These are phyloP conservation scores for Isabelozyma gotoi DNA, from an alignment of 805 yeast genomes.

Conservation along the genomic window DNA sequence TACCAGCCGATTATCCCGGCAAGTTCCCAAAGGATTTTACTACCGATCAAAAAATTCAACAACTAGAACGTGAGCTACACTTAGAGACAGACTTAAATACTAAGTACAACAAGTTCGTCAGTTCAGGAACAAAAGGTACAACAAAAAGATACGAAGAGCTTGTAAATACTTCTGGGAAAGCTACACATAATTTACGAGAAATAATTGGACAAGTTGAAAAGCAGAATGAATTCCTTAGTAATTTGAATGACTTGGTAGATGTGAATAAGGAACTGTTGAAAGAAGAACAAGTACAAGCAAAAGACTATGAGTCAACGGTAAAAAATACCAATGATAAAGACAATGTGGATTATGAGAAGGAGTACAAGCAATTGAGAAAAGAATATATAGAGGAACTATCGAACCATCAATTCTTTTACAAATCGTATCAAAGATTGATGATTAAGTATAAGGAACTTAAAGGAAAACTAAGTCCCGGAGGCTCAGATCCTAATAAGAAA, in stretches of 20 bases:
- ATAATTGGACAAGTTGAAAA: slow-evolving; percentile 7
- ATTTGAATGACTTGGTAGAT: slow-evolving; percentile 20
- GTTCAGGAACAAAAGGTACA: not conserved
- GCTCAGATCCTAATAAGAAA: slow-evolving; percentile 7
- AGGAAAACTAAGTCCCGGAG: slow-evolving; percentile 2
- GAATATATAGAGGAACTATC: slow-evolving; percentile 29
- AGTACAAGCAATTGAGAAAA: slow-evolving; percentile 20
- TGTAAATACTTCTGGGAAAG: not conserved
- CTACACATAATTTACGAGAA: slow-evolving; percentile 1
- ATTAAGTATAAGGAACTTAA: slow-evolving; percentile 25
- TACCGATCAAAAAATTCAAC: slow-evolving; percentile 4
- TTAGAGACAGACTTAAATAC: slow-evolving; percentile 7
- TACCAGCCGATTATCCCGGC: slow-evolving; percentile 21
- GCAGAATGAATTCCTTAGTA: slow-evolving; percentile 18
- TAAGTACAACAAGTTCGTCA: slow-evolving; percentile 4
- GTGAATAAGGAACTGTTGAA: slow-evolving; percentile 9
- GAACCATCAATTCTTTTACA: slow-evolving; percentile 25
- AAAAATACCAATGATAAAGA: slow-evolving; percentile 4
- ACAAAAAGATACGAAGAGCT: not conserved
- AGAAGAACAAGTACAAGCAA: too few relatives aligned
- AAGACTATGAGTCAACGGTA: slow-evolving; percentile 1
- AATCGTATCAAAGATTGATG: slow-evolving; percentile 29
- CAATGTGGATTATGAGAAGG: slow-evolving; percentile 6
- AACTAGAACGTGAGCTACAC: slow-evolving; percentile 8
- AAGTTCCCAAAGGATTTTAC: slow-evolving; percentile 6